Evolutionary conservation across 139 green algal species (phyloP).

Genomic region (Auxenochlorella pyrenoidosa): DNA sequence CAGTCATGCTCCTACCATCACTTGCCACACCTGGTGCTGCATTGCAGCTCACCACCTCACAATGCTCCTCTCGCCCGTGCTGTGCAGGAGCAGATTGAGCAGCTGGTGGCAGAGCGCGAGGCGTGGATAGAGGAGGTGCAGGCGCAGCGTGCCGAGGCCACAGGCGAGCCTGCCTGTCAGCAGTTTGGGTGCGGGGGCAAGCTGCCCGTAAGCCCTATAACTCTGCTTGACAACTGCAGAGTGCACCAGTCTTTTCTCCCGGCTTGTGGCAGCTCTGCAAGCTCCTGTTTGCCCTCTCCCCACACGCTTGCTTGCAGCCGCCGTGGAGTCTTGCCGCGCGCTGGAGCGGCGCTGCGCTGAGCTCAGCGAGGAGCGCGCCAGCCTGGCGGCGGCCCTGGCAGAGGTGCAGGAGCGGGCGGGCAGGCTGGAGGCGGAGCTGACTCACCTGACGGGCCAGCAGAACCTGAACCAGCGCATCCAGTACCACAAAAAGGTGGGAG

Average conservation of each 20-base stretch:
- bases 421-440: slow-evolving; percentile 43
- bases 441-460: slow-evolving; percentile 46
- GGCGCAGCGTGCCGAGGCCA: slow-evolving; percentile 16
- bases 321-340: not conserved
- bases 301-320: not conserved
- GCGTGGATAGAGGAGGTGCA: slow-evolving; percentile 44
- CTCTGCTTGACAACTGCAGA: too few species aligned
- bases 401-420: slow-evolving; percentile 1
- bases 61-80: not conserved
- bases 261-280: too few species aligned
- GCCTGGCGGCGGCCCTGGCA: not conserved
- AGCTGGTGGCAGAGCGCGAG: slow-evolving; percentile 38
- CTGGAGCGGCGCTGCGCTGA: slow-evolving; percentile 23
- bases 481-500: slow-evolving; percentile 42
- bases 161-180: not conserved
- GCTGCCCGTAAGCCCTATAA: too few species aligned
- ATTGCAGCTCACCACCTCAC: too few species aligned
- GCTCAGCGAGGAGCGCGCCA: slow-evolving; percentile 1
- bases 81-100: slow-evolving; percentile 9
- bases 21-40: too few species aligned
- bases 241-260: too few species aligned
- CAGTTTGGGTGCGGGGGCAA: too few species aligned
- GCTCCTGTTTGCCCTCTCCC: not conserved
- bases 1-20: too few species aligned
- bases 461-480: slow-evolving; percentile 58